Conservation (phyloP, 2,329 filamentous ascomycete species). For the Nemania bipapillata region DNA sequence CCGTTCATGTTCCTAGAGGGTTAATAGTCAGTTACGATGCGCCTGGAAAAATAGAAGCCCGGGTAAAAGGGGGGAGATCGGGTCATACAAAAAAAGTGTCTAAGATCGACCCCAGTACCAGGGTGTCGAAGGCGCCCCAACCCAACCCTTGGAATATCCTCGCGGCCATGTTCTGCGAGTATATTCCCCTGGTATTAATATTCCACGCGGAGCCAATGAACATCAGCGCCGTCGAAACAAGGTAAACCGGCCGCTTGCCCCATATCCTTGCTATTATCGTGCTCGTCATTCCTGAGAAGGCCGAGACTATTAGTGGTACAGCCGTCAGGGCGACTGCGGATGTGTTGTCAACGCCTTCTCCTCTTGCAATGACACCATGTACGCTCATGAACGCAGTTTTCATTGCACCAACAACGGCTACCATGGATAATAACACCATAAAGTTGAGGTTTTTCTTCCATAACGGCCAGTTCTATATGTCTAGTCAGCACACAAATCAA, state of each 20-base stretch:
- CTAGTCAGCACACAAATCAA: constrained; percentile 7
- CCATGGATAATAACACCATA: constrained; percentile 59
- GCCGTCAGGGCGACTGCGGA: constrained; percentile 63
- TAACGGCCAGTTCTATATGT: constrained; percentile 63
- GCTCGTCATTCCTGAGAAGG: constrained; percentile 58
- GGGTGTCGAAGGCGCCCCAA: constrained; percentile 68
- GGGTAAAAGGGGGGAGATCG: constrained; percentile 17
- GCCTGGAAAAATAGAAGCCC: constrained; percentile 42
- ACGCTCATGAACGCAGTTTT: constrained; percentile 66
- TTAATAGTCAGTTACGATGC: constrained; percentile 42
- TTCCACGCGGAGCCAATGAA: constrained; percentile 65
- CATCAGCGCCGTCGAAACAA: constrained; percentile 59
- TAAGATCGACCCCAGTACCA: constrained; percentile 64
- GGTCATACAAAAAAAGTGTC: constrained; percentile 65
- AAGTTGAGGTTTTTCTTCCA: constrained; percentile 66
- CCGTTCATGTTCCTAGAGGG: constrained; percentile 63
- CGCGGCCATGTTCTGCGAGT: constrained; percentile 62
- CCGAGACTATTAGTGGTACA: constrained; percentile 63
- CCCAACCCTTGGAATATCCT: constrained; percentile 66
- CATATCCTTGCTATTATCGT: constrained; percentile 58
- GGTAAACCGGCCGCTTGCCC: constrained; percentile 66
- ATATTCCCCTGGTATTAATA: constrained; percentile 55
- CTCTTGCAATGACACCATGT: constrained; percentile 57
- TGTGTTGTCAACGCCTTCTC: constrained; percentile 60
- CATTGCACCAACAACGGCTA: constrained; percentile 61